Percentiles rank a stretch among this genome's conserved stretches.
These are phyloP conservation scores for Beta vulgaris DNA, from an alignment of 148 eudicot genomes.

Conservation along the genomic window DNA sequence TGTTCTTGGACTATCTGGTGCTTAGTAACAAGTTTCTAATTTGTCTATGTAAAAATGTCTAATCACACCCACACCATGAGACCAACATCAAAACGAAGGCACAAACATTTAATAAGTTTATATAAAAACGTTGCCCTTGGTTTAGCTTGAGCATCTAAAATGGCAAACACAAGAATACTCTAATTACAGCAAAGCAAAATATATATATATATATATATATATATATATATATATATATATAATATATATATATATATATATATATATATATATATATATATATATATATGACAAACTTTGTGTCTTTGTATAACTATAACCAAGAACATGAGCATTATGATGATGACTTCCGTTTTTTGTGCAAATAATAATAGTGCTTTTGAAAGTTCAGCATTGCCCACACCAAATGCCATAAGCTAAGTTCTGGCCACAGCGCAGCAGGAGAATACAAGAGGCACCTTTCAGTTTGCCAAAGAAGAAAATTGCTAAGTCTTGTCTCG, in stretches of 20 bases:
- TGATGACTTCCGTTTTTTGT: slow-evolving; percentile 18
- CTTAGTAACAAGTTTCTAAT: neutral
- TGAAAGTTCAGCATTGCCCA: slow-evolving; percentile 39
- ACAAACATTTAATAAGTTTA: neutral
- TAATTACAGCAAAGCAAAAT: neutral
- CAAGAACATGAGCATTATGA: neutral
- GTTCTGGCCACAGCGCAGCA: slow-evolving; percentile 43
- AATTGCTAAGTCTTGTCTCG: slow-evolving; percentile 41
- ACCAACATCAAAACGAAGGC: neutral
- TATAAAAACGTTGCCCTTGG: neutral
- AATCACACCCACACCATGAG: neutral
- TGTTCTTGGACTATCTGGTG: neutral
- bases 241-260: no score
- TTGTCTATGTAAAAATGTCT: neutral
- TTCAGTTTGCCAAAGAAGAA: slow-evolving; percentile 38
- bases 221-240: no score
- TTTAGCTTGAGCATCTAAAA: neutral
- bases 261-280: no score
- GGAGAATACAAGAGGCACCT: slow-evolving; percentile 31
- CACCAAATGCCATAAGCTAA: slow-evolving; percentile 41
- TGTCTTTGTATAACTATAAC: no score
- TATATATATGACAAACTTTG: no score
- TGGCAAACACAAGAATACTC: neutral
- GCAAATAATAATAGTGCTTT: slow-evolving; percentile 30
- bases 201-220: neutral